Base-by-base conservation (phyloP, 2,329 filamentous ascomycete genomes). In the Pseudogymnoascus sp. region DNA sequence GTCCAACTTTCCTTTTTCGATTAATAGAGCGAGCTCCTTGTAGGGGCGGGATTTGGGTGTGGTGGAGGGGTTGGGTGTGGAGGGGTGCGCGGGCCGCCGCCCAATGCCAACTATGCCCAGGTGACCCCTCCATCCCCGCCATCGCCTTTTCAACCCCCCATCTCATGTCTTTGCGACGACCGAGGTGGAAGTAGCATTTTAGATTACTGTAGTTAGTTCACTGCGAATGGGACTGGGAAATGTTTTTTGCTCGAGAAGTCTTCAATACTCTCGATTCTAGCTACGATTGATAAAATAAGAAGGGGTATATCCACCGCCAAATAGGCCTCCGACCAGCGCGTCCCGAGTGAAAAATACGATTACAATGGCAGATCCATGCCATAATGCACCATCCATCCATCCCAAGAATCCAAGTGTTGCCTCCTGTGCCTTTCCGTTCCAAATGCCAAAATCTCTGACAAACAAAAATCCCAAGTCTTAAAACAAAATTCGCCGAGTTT, bases 241-340 rank as follows among this genome's bases (percentile, higher is more conserved):
- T 23, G 21, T 12, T 11, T 21, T 49, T 46, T 56, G 49, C 49
- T 56, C 49, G n/a, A 53, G n/a, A 56, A 56, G 49, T 56, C 49
- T 34, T 56, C 28, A 56, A 56, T 56, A 56, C 49, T 34, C 49
- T 56, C 28, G 49, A 56, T 56, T 34, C 49, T 34, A 56, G 49
- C 28, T 56, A 34, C 28, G 49, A 56, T 56, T 56, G 49, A 56
- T 56, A 56, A 56, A 56, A 34, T 56, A 56, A 56, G 28, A 56
- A 56, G 49, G 49, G 49, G 49, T 56, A 56, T 56, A 56, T 56
- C 49, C 49, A 56, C 49, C 49, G 49, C 49, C 49, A 56, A 56
- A 56, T 56, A 56, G 49, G 49, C 28, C 49, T 56, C 49, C 49
- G 49, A 56, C 49, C 49, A 56, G 49, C 49, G 49, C 49, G 49